These are phyloP conservation scores for Chenopodium quinoa DNA, from an alignment of 148 eudicot species.

Conservation along the genomic window DNA sequence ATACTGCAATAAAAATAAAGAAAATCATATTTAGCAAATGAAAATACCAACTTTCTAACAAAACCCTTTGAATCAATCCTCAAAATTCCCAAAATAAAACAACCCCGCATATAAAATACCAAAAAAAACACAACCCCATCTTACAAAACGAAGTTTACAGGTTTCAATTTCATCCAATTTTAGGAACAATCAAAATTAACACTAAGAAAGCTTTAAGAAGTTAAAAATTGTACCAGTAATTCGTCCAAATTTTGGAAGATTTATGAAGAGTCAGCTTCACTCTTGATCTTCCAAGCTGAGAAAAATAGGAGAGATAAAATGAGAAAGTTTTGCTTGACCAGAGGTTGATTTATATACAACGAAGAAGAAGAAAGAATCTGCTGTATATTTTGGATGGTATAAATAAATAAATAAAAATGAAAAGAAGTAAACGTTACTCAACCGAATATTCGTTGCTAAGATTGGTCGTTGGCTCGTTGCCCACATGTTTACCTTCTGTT, in stretches of 20 bases:
- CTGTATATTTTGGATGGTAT: background rate
- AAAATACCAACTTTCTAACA: background rate
- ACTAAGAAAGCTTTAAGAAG: background rate
- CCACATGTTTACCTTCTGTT: background rate
- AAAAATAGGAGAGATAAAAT: background rate
- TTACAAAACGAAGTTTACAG: background rate
- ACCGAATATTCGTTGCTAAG: conserved; percentile 15
- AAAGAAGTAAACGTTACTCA: background rate
- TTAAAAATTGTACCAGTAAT: conserved; percentile 13
- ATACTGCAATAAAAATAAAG: background rate
- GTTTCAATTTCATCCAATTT: background rate
- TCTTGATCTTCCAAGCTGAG: background rate
- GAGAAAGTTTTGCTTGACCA: conserved; percentile 6
- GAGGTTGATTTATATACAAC: background rate
- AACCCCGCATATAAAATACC: background rate
- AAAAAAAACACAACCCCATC: background rate
- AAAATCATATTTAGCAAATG: background rate
- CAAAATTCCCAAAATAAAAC: background rate
- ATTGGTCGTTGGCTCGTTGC: conserved; percentile 7
- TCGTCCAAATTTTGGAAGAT: background rate
- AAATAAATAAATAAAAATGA: background rate
- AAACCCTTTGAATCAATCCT: background rate
- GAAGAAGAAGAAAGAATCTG: background rate
- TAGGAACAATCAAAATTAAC: conserved; percentile 6
- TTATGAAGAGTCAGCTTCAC: background rate